Evolutionary conservation across 148 eudicot genomes (phyloP).

Genomic region (Rhododendron mucronatum): DNA sequence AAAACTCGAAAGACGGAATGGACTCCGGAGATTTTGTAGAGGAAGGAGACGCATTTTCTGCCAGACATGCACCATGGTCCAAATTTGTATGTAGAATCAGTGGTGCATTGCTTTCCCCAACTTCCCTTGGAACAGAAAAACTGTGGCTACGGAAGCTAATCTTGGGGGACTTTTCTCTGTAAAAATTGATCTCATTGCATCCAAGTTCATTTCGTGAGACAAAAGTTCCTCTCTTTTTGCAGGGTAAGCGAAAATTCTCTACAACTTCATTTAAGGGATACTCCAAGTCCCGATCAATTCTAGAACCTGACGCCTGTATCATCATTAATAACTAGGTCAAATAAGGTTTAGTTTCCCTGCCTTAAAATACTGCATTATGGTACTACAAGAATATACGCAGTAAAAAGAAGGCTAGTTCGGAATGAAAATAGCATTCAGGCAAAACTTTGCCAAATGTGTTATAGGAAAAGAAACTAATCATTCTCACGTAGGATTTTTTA

Average conservation of each 20-base stretch:
- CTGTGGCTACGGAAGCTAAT: background rate
- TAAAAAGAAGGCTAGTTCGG: background rate
- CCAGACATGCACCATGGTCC: slow-evolving; percentile 18
- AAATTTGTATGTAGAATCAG: slow-evolving; percentile 20
- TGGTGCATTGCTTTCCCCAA: slow-evolving; percentile 17
- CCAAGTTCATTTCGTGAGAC: slow-evolving; percentile 8
- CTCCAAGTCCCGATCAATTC: background rate
- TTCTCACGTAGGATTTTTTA: background rate
- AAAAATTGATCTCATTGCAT: background rate
- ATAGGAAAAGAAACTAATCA: background rate
- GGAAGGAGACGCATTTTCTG: slow-evolving; percentile 29
- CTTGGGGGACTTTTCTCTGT: slow-evolving; percentile 3
- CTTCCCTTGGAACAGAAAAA: slow-evolving; percentile 7
- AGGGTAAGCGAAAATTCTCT: background rate
- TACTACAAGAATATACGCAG: background rate
- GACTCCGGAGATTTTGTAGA: slow-evolving; percentile 21
- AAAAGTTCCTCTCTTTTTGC: background rate
- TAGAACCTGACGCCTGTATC: slow-evolving; percentile 27
- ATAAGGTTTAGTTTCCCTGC: background rate
- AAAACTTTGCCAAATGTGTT: background rate
- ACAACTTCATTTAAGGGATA: background rate
- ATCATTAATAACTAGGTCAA: background rate
- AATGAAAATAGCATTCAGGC: background rate
- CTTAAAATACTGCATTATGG: background rate
- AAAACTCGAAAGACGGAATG: slow-evolving; percentile 32